Conservation (phyloP, 768 basidiomycete species). For the Tulasnella sp. region DNA sequence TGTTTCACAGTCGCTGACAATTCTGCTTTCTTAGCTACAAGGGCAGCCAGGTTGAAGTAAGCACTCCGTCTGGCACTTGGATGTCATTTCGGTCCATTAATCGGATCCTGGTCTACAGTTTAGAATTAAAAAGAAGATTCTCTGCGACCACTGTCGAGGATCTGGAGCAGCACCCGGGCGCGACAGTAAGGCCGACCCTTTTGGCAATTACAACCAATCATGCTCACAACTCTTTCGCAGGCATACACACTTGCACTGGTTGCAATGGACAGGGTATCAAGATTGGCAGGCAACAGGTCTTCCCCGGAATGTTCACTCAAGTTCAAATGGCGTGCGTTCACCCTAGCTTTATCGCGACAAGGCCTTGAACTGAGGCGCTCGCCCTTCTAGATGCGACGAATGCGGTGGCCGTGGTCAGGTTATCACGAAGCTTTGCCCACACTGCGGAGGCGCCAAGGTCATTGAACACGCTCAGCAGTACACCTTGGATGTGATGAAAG, state of each 20-base stretch:
- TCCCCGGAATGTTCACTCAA: conserved; percentile 94
- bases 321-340: conserved; percentile 57
- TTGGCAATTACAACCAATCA: conserved; percentile 79
- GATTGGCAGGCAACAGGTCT: conserved; percentile 83
- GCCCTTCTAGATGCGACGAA: conserved; percentile 37
- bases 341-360: background rate
- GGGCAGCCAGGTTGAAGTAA: conserved; percentile 73
- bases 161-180: conserved; percentile 82
- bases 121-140: conserved; percentile 78
- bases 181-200: conserved; percentile 73
- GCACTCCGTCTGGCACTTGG: conserved; percentile 18
- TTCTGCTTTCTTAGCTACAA: conserved; percentile 43
- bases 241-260: conserved; percentile 67
- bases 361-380: background rate
- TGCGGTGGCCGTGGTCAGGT: conserved; percentile 76
- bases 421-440: conserved; percentile 67
- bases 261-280: conserved; percentile 83
- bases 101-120: conserved; percentile 43
- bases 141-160: conserved; percentile 96
- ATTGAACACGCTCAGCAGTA: conserved; percentile 70
- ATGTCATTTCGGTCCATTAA: conserved; percentile 9
- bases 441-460: conserved; percentile 73
- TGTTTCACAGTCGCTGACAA: background rate
- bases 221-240: conserved; percentile 33
- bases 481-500: conserved; percentile 73